A percentile compares a stretch with the other conserved stretches of the same genome.
phyloP scores from a whole-genome alignment of 106 monocot genomes.

The Vanilla planifolia region DNA sequence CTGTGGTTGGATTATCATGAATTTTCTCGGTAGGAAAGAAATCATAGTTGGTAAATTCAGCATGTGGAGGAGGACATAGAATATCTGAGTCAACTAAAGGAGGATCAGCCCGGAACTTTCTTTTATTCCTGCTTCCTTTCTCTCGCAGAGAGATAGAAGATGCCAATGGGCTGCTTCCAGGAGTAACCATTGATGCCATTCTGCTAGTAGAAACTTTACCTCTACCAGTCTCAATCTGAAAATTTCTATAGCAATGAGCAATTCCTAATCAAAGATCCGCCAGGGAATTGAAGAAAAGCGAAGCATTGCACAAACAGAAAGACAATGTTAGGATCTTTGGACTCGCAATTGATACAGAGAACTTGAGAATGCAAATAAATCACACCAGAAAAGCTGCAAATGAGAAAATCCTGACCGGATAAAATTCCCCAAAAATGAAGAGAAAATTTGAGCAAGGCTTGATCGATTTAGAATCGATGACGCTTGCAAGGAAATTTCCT shows the following conservation, averaged over 20 bases:
- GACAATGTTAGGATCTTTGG: neutral
- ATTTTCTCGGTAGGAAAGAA: slow-evolving; percentile 30
- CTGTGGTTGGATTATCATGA: slow-evolving; percentile 19
- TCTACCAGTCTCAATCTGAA: neutral
- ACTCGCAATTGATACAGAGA: neutral
- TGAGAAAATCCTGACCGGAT: slow-evolving; percentile 3
- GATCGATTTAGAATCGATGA: neutral
- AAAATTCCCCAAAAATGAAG: neutral
- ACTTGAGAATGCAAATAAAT: slow-evolving; percentile 1
- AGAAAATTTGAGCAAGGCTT: neutral
- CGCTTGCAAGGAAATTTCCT: neutral
- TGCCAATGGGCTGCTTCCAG: slow-evolving; percentile 25
- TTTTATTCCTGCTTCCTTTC: slow-evolving; percentile 67
- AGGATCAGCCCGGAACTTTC: slow-evolving; percentile 83
- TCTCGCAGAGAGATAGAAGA: slow-evolving; percentile 48
- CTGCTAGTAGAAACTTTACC: neutral
- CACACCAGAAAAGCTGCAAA: neutral
- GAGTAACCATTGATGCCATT: slow-evolving; percentile 60
- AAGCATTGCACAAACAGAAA: slow-evolving; percentile 1
- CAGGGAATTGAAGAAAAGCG: neutral
- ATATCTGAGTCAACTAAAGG: slow-evolving; percentile 29
- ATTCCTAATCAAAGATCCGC: neutral
- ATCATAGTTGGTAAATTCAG: slow-evolving; percentile 32
- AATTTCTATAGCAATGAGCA: neutral
- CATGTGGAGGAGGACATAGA: slow-evolving; percentile 10